Base-by-base conservation (phyloP, 768 basidiomycete species). In the Rhizopogon roseolus region DNA sequence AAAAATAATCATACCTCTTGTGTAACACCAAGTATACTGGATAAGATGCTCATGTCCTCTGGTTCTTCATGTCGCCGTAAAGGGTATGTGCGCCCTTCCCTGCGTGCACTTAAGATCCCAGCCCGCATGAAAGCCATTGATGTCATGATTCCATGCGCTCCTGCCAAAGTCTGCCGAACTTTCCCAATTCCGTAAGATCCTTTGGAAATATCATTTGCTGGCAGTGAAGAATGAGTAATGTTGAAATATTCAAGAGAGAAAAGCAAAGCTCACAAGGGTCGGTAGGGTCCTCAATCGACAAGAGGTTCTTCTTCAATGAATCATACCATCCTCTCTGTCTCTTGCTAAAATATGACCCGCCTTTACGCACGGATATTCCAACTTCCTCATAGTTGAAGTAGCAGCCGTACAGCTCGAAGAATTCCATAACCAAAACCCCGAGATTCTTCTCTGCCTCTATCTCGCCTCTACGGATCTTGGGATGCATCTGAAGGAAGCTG, bases 401-500 rank as follows among this genome's bases (percentile, higher is more conserved):
- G 46, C 79, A 75, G 14, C 95, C 96, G 67, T 98, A 98, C 11
- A 96, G 76, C 75, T 98, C 95, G 64, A 98, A 97, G 66, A 98
- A 98, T 70, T 99, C 97, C 77, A 98, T 82, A 42, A 97, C 79
- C 52, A 99, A 73, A n/a, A 95, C 90, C 2, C 97, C 97, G 9
- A 98, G 76, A 64, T 98, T 98, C 62, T 81, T 76, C 59, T 85
- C 83, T 0, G 93, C 83, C 60, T 95, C 85, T 28, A 99, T 91
- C 69, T 95, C 91, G 0, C 85, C 90, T 52, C 82, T 71, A 39
- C 95, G 85, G 55, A 98, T 84, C 68, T 95, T 96, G 2, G 97
- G 97, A 62, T 99, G 97, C 80, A 97, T 91, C 78, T 98, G 97
- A 45, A 99, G 75, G 67, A 99, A 99, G 68, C 85, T 92, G 59